phyloP scores from a whole-genome alignment of 106 monocot species.

The Iris macrosiphon region DNA sequence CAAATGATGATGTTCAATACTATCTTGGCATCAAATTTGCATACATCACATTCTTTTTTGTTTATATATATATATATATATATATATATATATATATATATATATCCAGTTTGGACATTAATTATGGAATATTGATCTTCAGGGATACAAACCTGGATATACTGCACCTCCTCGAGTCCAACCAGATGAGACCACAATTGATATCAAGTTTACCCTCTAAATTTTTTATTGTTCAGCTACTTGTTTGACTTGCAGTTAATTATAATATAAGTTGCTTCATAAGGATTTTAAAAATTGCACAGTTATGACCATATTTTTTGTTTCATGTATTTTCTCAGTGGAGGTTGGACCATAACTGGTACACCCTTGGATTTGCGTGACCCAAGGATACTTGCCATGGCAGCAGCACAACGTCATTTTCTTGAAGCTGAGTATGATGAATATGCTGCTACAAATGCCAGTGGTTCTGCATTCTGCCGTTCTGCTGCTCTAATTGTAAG shows the following conservation, averaged over 20 bases:
- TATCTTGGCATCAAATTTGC: too few species aligned
- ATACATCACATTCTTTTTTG: background rate
- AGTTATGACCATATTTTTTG: slow-evolving; percentile 5
- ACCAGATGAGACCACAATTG: slow-evolving; percentile 61
- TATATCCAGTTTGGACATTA: background rate
- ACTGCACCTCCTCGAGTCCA: slow-evolving; percentile 45
- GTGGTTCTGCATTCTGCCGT: slow-evolving; percentile 60
- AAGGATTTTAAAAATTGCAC: background rate
- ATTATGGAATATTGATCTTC: slow-evolving; percentile 12
- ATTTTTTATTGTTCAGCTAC: background rate
- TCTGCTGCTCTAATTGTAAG: slow-evolving; percentile 78
- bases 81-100: background rate
- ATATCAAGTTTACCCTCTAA: slow-evolving; percentile 36
- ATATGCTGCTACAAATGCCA: slow-evolving; percentile 51
- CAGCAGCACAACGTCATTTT: slow-evolving; percentile 52
- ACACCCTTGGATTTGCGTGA: slow-evolving; percentile 46
- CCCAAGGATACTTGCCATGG: slow-evolving; percentile 52
- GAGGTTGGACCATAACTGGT: slow-evolving; percentile 55
- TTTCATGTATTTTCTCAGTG: slow-evolving; percentile 22
- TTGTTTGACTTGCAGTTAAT: background rate
- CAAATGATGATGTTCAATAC: too few species aligned
- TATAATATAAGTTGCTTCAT: background rate
- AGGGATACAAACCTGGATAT: slow-evolving; percentile 72
- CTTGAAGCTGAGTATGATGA: slow-evolving; percentile 83
- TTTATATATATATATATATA: background rate